Conservation (phyloP, 169 alveolate species). For the Cryptosporidium parvum region DNA sequence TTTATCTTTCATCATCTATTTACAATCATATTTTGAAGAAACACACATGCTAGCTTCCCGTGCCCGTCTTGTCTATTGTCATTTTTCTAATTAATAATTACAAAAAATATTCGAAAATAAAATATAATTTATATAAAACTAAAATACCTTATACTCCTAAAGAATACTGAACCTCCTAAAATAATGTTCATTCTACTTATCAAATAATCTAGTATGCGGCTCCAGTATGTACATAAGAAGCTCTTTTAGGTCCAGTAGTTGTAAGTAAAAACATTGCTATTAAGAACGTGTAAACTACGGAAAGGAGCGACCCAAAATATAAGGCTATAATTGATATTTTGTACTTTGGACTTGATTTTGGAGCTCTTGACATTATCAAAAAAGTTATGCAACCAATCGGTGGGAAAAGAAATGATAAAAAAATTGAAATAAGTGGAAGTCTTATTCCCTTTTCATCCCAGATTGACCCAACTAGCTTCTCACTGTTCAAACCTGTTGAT, state of each 20-base stretch:
- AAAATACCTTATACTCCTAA: not conserved
- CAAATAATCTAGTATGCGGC: constrained; percentile 11
- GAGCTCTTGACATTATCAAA: constrained; percentile 54
- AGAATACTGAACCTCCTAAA: not conserved
- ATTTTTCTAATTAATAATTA: not conserved
- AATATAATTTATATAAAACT: not conserved
- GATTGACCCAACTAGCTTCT: constrained; percentile 19
- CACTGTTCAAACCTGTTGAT: not conserved
- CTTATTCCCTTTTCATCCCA: constrained; percentile 43
- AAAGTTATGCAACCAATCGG: constrained; percentile 72
- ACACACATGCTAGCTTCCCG: constrained; percentile 22
- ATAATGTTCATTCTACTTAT: not conserved
- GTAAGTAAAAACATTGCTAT: constrained; percentile 64
- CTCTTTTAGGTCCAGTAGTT: constrained; percentile 51
- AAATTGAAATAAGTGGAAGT: constrained; percentile 41
- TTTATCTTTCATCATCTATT: not conserved
- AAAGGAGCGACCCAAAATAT: constrained; percentile 49
- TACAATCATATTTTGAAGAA: not conserved
- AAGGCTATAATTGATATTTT: constrained; percentile 45
- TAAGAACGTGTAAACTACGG: constrained; percentile 49
- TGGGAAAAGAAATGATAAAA: constrained; percentile 48
- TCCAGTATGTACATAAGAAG: constrained; percentile 45
- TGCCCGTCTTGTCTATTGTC: constrained; percentile 8
- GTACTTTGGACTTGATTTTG: constrained; percentile 58
- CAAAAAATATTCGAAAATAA: not conserved